Evolutionary conservation across 352 stramenopile species (phyloP).

Genomic region (Aphanomyces stellatus): DNA sequence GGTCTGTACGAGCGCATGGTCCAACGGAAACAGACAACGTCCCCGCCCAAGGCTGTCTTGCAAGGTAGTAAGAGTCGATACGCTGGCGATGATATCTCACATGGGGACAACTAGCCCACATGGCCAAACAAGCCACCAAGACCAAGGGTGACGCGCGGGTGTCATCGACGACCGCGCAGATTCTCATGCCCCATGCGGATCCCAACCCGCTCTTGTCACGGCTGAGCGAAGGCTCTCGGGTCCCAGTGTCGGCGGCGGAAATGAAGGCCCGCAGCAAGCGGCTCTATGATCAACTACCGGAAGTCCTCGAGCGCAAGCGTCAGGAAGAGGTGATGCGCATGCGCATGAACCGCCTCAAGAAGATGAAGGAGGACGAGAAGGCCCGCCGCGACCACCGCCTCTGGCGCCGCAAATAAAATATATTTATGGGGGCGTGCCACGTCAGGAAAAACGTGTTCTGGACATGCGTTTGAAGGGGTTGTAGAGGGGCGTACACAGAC

Average conservation of each 20-base stretch:
- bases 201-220: neutral
- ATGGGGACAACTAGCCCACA: no score
- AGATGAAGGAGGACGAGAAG: constrained; percentile 66
- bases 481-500: no score
- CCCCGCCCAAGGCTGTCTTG: neutral
- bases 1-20: constrained; percentile 12
- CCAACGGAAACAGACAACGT: neutral
- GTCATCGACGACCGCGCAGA: neutral
- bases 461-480: neutral
- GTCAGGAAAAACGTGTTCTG: neutral
- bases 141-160: neutral
- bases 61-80: no score
- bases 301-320: constrained; percentile 61
- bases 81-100: no score
- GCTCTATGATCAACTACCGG: constrained; percentile 57
- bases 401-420: neutral
- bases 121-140: neutral
- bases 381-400: no score
- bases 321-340: constrained; percentile 60
- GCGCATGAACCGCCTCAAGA: constrained; percentile 50
- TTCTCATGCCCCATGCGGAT: neutral
- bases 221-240: constrained; percentile 27
- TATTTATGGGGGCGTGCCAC: neutral
- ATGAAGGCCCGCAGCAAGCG: constrained; percentile 59
- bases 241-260: constrained; percentile 47